Evolutionary conservation across 2,329 filamentous ascomycete genomes (phyloP).

Genomic region (Cladorrhinum sp.): DNA sequence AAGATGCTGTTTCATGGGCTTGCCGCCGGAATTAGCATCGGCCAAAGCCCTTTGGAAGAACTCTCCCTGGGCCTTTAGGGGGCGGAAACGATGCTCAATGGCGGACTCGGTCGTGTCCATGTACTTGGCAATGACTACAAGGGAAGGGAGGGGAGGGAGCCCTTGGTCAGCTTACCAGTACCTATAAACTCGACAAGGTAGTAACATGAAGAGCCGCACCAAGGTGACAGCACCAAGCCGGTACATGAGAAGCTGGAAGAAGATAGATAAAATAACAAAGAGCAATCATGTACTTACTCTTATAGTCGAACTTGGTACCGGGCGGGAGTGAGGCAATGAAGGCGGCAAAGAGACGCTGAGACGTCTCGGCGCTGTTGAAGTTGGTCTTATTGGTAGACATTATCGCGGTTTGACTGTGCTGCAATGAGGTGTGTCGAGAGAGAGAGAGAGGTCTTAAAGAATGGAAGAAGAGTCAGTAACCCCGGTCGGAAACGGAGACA

Average conservation of each 20-base stretch:
- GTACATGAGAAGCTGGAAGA: neutral
- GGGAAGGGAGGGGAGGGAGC: neutral
- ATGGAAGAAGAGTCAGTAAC: neutral
- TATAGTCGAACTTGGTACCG: conserved; percentile 54
- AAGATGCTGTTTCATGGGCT: conserved; percentile 42
- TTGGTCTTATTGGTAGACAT: conserved; percentile 39
- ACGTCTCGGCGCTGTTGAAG: conserved; percentile 59
- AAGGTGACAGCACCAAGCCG: neutral
- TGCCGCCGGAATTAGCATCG: conserved; percentile 36
- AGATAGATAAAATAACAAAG: too few species aligned
- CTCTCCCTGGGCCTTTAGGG: conserved; percentile 41
- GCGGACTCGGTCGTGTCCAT: conserved; percentile 36
- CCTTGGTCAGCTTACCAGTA: conserved; percentile 20
- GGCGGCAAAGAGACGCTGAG: conserved; percentile 58
- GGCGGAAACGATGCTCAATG: conserved; percentile 52
- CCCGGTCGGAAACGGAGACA: neutral
- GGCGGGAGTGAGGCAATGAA: conserved; percentile 56
- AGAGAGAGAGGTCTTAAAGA: neutral
- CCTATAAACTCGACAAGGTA: neutral
- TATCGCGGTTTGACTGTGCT: neutral
- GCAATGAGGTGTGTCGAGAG: too few species aligned
- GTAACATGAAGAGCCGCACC: neutral
- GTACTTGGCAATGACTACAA: conserved; percentile 41
- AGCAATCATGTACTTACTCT: conserved; percentile 58
- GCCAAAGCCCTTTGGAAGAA: conserved; percentile 32